Percentiles rank a stretch among this genome's conserved stretches.
Conservation (phyloP, 352 stramenopile genomes). For the Phytophthora podocarpi region DNA sequence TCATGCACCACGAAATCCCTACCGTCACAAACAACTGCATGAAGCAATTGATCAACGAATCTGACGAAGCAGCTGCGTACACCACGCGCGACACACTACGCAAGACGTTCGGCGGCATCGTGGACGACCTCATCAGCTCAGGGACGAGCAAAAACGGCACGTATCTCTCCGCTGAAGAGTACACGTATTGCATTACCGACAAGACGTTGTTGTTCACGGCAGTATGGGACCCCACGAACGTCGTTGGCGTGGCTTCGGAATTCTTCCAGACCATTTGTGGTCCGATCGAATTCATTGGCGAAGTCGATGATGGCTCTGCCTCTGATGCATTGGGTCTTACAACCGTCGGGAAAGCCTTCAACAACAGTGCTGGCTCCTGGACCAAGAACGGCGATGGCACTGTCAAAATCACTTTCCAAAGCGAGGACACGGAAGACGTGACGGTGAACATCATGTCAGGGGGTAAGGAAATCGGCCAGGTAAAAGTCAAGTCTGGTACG, state of each 20-base stretch:
- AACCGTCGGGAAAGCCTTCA: conserved; percentile 44
- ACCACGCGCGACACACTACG: conserved; percentile 44
- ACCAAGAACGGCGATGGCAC: conserved; percentile 32
- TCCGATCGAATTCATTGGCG: conserved; percentile 44
- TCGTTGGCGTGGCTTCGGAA: conserved; percentile 42
- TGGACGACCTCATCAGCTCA: conserved; percentile 50
- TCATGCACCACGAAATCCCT: conserved; percentile 55
- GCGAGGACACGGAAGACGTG: conserved; percentile 40
- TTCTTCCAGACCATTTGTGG: conserved; percentile 61
- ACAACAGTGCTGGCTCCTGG: conserved; percentile 36
- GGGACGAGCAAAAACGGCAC: conserved; percentile 34
- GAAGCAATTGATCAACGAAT: conserved; percentile 23
- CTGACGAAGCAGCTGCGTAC: conserved; percentile 20
- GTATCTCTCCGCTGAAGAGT: conserved; percentile 36
- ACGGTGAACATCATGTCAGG: too few relatives aligned
- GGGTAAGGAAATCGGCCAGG: conserved; percentile 26
- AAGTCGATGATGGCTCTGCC: conserved; percentile 47
- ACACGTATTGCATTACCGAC: conserved; percentile 40
- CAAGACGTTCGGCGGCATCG: conserved; percentile 46
- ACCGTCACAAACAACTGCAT: conserved; percentile 42
- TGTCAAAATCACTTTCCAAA: conserved; percentile 42
- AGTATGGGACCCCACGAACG: conserved; percentile 49
- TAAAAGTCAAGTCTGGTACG: conserved; percentile 33
- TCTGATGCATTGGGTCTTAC: conserved; percentile 37
- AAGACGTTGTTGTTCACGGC: conserved; percentile 40